These are phyloP conservation scores for Diospyros lotus DNA, from an alignment of 148 eudicot genomes.

Conservation along the genomic window DNA sequence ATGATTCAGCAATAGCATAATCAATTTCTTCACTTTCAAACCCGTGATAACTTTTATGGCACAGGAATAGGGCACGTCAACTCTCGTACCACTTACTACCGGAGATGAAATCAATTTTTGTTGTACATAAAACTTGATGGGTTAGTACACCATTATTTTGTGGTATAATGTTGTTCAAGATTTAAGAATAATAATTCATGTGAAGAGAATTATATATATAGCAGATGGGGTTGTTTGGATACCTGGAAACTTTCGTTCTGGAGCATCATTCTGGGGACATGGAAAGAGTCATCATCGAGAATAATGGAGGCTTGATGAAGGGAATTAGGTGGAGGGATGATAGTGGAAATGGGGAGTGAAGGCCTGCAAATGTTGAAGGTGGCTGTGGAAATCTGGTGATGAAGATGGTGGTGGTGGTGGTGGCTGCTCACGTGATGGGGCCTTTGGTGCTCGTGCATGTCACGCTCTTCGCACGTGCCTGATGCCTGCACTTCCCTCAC, in stretches of 20 bases:
- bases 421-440: slow-evolving; percentile 24
- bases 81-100: no score
- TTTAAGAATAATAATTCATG: no score
- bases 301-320: slow-evolving; percentile 68
- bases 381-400: slow-evolving; percentile 29
- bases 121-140: no score
- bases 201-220: neutral
- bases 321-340: slow-evolving; percentile 51
- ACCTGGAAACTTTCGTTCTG: slow-evolving; percentile 78
- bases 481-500: slow-evolving; percentile 32
- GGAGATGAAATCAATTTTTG: no score
- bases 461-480: slow-evolving; percentile 45
- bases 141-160: no score
- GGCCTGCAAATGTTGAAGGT: slow-evolving; percentile 72
- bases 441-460: slow-evolving; percentile 26
- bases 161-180: no score
- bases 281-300: slow-evolving; percentile 60
- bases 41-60: no score
- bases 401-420: slow-evolving; percentile 30
- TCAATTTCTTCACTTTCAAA: no score
- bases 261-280: slow-evolving; percentile 70
- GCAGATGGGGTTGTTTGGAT: slow-evolving; percentile 9
- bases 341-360: slow-evolving; percentile 56
- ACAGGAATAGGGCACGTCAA: no score
- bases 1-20: no score